Base-by-base conservation (phyloP, 495 filamentous ascomycete genomes). In the Cercophora scortea region DNA sequence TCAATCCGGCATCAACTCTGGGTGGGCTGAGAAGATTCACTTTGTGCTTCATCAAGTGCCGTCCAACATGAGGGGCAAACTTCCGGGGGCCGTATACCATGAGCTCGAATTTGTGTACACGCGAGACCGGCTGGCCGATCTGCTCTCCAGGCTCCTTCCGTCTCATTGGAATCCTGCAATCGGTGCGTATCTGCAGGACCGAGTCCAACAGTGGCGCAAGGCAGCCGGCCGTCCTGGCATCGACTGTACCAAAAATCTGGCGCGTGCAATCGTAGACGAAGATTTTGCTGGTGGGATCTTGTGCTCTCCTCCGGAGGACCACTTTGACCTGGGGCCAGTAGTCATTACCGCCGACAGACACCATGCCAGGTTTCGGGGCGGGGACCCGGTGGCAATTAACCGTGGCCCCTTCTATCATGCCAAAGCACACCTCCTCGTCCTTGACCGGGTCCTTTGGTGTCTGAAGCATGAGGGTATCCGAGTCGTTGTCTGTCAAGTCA, bases 51-150 rank as follows among this genome's bases (percentile, higher is more conserved):
- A 74, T 74, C 0, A 96, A 73, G 50, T 78, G 79, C 43, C 69
- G 79, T 3, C 87, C 93, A 40, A 96, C 75, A 6, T 70, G 57
- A 4, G 64, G 62, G 16, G 79, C 84, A 49, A 76, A 76, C 55
- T 82, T 85, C 12, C 82, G 73, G n/a, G 85, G 83, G 0, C 89
- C 90, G 60, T 94, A 96, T 1, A 97, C 58, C 60, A 87, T 86
- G 48, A 96, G 69, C 7, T 83, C 82, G 10, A 88, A 70, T 10
- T 71, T 70, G 44, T 85, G 80, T 19, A 74, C 74, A 6, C 68
- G 64, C 0, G 76, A 71, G 47, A 85, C 81, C 4, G 79, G 70
- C 32, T 64, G 64, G 32, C 70, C 69, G 16, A 60, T 42, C 25
- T 69, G 60, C 59, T 95, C 87, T 38, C 69, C 71, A 0, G 64